Conservation (phyloP, 305 asterid species). For the Fraxinus sp. region DNA sequence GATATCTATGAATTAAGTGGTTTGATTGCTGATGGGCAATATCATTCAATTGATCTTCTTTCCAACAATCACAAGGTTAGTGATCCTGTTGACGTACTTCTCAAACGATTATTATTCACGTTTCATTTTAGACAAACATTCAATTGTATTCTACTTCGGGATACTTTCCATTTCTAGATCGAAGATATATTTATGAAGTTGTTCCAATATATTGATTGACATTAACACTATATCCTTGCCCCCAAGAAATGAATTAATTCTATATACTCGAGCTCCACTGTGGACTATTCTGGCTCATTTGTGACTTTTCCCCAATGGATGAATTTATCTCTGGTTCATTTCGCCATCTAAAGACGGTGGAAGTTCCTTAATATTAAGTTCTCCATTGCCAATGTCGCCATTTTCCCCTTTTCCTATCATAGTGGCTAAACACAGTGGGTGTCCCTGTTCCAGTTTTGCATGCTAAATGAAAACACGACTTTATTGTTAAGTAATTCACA, state of each 20-base stretch:
- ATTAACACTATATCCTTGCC: background rate
- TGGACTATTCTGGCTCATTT: background rate
- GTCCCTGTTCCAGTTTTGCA: background rate
- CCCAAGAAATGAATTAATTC: background rate
- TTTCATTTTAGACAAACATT: background rate
- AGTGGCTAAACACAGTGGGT: background rate
- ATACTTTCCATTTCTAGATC: background rate
- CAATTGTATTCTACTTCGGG: background rate
- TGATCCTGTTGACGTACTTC: constrained; percentile 5
- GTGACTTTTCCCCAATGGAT: background rate
- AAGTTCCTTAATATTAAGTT: background rate
- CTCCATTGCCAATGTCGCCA: background rate
- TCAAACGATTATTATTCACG: background rate
- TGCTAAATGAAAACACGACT: background rate
- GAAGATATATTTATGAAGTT: background rate
- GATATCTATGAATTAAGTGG: constrained; percentile 75
- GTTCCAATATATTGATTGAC: background rate
- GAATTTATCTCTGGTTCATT: background rate
- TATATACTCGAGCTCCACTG: background rate
- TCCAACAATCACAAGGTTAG: constrained; percentile 79
- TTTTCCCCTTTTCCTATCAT: background rate
- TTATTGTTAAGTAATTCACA: background rate
- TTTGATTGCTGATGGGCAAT: constrained; percentile 68
- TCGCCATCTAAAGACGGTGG: background rate
- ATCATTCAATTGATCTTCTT: constrained; percentile 67